phyloP scores from a whole-genome alignment of 257 asterid genomes.

The Fraxinus cuspidata region DNA sequence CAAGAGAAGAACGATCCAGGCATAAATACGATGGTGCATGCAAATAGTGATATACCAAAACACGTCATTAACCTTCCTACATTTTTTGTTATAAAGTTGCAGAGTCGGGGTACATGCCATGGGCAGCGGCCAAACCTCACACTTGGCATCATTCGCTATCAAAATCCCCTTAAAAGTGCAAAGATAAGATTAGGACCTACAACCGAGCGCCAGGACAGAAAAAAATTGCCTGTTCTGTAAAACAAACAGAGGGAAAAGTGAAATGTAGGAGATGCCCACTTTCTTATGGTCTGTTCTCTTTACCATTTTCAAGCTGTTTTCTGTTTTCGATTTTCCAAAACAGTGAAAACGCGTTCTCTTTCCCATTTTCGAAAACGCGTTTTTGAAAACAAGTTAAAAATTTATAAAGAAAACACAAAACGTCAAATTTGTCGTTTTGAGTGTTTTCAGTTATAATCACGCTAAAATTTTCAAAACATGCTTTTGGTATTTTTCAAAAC shows the following conservation, averaged over 20 bases:
- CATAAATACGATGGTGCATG: neutral
- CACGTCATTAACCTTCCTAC: conserved; percentile 26
- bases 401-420: too few relatives aligned
- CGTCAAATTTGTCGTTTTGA: too few relatives aligned
- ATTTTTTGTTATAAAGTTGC: conserved; percentile 17
- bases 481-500: too few relatives aligned
- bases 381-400: too few relatives aligned
- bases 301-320: too few relatives aligned
- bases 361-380: too few relatives aligned
- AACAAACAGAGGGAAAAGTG: neutral
- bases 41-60: neutral
- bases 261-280: too few relatives aligned
- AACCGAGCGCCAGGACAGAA: conserved; percentile 33
- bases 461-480: too few relatives aligned
- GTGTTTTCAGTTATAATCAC: too few relatives aligned
- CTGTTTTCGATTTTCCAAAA: too few relatives aligned
- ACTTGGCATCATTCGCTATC: conserved; percentile 21
- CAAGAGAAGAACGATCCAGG: neutral
- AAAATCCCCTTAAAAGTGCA: conserved; percentile 34
- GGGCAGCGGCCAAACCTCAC: conserved; percentile 25
- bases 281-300: too few relatives aligned
- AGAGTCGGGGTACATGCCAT: conserved; percentile 32
- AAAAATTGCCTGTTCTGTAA: conserved; percentile 31
- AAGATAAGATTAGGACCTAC: conserved; percentile 17
- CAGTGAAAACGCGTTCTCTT: too few relatives aligned